A percentile compares a stretch with the other conserved stretches of the same genome.
phyloP scores from a whole-genome alignment of 1,139 yeast species.

The Hyphopichia wangnamkhiaoensis region DNA sequence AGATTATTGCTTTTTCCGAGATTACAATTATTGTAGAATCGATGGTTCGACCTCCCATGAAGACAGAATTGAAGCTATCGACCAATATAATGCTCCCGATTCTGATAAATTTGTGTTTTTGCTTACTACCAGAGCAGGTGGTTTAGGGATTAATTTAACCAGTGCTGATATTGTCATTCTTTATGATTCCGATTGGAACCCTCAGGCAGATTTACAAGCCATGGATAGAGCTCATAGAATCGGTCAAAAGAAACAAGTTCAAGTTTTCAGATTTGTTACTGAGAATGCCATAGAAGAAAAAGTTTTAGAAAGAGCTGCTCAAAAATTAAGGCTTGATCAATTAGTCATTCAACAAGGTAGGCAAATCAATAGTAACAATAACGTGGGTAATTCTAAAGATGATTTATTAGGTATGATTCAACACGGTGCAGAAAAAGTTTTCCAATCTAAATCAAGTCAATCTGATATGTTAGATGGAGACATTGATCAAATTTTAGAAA shows the following conservation, averaged over 20 bases:
- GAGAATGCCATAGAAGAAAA: constrained; percentile 97
- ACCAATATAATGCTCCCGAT: constrained; percentile 82
- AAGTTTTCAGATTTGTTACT: constrained; percentile 87
- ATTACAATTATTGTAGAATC: constrained; percentile 84
- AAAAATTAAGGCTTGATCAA: constrained; percentile 87
- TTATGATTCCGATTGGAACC: constrained; percentile 98
- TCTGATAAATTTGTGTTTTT: constrained; percentile 83
- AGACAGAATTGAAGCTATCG: constrained; percentile 89
- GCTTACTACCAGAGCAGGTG: constrained; percentile 98
- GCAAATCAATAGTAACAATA: constrained; percentile 40
- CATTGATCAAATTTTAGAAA: constrained; percentile 73
- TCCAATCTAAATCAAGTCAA: constrained; percentile 48
- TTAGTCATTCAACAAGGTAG: constrained; percentile 95
- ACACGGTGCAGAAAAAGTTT: constrained; percentile 91
- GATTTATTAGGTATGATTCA: constrained; percentile 94
- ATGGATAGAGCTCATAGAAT: constrained; percentile 99
- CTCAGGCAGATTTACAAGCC: constrained; percentile 97
- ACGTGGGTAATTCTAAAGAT: constrained; percentile 60
- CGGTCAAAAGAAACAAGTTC: constrained; percentile 95
- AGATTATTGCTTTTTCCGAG: constrained; percentile 86
- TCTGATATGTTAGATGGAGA: constrained; percentile 60
- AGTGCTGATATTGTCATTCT: constrained; percentile 89
- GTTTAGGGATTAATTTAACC: constrained; percentile 91
- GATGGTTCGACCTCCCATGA: constrained; percentile 96
- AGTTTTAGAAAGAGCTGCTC: constrained; percentile 94